Evolutionary conservation across 2,329 filamentous ascomycete genomes (phyloP).

Genomic region (Chrysoporthe deuterocubensis): DNA sequence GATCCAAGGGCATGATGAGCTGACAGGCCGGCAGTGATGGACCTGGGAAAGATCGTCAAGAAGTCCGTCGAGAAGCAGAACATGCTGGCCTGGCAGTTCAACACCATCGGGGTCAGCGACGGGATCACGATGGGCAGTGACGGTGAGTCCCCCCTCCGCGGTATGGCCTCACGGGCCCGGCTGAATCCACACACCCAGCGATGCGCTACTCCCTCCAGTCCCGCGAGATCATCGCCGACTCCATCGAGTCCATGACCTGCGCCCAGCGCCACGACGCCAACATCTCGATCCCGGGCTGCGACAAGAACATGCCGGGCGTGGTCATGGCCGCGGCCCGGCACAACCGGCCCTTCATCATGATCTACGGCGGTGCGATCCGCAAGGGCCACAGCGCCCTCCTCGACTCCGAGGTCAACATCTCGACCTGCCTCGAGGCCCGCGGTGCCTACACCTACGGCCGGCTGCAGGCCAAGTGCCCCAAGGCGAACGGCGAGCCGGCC

Average conservation of each 20-base stretch:
- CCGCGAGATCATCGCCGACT: constrained; percentile 91
- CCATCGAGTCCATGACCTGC: constrained; percentile 89
- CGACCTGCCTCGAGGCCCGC: constrained; percentile 84
- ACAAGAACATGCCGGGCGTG: constrained; percentile 97
- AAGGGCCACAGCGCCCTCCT: constrained; percentile 82
- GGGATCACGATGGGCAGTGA: constrained; percentile 95
- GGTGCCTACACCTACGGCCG: constrained; percentile 81
- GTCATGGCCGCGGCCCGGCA: constrained; percentile 89
- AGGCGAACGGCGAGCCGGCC: constrained; percentile 56
- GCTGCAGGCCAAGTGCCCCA: constrained; percentile 70
- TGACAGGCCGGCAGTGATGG: constrained; percentile 63
- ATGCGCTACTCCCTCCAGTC: constrained; percentile 94
- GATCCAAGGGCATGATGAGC: not conserved
- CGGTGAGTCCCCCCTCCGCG: constrained; percentile 54
- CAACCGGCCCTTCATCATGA: constrained; percentile 92
- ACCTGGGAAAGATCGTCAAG: constrained; percentile 88
- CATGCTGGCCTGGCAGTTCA: constrained; percentile 95
- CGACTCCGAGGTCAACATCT: constrained; percentile 82
- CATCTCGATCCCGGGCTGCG: constrained; percentile 90
- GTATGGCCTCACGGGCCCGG: not conserved
- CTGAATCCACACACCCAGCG: constrained; percentile 51
- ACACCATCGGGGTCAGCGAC: constrained; percentile 86
- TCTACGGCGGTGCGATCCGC: constrained; percentile 90
- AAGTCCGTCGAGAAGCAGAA: constrained; percentile 76
- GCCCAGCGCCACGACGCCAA: constrained; percentile 93